Evolutionary conservation across 2,329 filamentous ascomycete genomes (phyloP), one percentile per base, ranked within the genome.

Genomic region (Monosporascus cannonballus): DNA sequence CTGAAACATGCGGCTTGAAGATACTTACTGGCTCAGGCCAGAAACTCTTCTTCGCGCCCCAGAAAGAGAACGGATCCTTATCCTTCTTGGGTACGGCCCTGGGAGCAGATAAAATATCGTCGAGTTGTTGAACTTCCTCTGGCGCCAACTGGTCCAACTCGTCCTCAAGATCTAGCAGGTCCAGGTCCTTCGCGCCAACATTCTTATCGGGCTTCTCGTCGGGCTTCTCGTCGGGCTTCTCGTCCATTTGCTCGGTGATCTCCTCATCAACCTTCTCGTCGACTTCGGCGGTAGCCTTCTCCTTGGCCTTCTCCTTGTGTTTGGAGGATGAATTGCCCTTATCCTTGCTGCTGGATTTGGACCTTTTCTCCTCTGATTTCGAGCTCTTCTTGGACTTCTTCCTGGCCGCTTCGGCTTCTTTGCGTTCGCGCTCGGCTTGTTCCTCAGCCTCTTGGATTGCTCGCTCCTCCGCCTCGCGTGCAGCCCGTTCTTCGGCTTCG

Each of bases 61-160:
- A 84, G 70, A 83, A 83, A 59, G 75, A 75, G 65, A 83, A 84
- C 0, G 76, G 65, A 53, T 76, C 72, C 24, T 53, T 47, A 6
- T 46, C 51, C 41, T 53, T 56, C 42, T 61, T 62, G 52, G 71
- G 59, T 17, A 20, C 46, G 59, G 52, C 37, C 59, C 42, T 45
- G 60, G 51, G 44, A 45, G 59, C 59, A 17, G 62, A 59, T 37
- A 67, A 57, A 46, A 66, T 61, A 44, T 64, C 63, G 14, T 66
- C 63, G 18, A 64, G 59, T 48, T 65, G 58, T 51, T 45, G 42
- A 15, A 45, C 15, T 27, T 45, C 42, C 7, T 45, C 42, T n/a
- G 42, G 42, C 11, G 8, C 42, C 22, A 55, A 41, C 34, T 55
- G 50, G 15, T 57, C 53, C 34, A 57, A 44, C 39, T 57, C 25